Conservation (phyloP, 257 asterid species). For the Przewalskia tangutica region DNA sequence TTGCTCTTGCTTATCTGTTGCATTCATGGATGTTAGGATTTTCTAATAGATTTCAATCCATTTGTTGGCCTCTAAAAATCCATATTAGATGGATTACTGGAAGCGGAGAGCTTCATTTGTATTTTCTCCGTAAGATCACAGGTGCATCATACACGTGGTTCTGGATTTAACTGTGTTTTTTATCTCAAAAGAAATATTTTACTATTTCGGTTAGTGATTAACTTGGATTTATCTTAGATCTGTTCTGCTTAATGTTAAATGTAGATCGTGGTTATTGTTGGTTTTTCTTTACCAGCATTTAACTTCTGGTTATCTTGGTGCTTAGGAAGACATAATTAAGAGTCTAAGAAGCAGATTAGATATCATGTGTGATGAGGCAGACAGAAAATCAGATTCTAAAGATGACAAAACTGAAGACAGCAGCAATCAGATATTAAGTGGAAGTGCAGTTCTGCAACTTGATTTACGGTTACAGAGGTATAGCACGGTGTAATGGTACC, state of each 20-base stretch:
- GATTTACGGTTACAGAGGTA: slow-evolving; percentile 54
- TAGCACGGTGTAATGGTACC: slow-evolving; percentile 4
- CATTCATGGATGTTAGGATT: background rate
- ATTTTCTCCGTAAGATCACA: background rate
- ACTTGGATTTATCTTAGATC: background rate
- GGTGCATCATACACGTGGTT: background rate
- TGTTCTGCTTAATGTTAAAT: background rate
- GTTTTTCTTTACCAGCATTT: background rate
- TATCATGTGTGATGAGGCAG: slow-evolving; percentile 74
- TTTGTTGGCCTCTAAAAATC: background rate
- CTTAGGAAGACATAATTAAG: slow-evolving; percentile 75
- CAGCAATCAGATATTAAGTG: slow-evolving; percentile 18
- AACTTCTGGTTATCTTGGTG: slow-evolving; percentile 10
- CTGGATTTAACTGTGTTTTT: background rate
- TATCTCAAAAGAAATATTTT: background rate
- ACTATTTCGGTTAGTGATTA: background rate
- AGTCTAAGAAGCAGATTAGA: slow-evolving; percentile 86
- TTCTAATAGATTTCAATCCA: background rate
- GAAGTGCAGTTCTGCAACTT: slow-evolving; percentile 34
- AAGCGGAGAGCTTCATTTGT: background rate
- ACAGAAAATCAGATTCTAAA: slow-evolving; percentile 34
- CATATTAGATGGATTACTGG: background rate
- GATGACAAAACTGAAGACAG: slow-evolving; percentile 28
- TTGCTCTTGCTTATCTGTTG: background rate
- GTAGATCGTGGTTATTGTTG: background rate